phyloP scores from a whole-genome alignment of 345 rosid species.

The Eucalyptus erythrocorys region DNA sequence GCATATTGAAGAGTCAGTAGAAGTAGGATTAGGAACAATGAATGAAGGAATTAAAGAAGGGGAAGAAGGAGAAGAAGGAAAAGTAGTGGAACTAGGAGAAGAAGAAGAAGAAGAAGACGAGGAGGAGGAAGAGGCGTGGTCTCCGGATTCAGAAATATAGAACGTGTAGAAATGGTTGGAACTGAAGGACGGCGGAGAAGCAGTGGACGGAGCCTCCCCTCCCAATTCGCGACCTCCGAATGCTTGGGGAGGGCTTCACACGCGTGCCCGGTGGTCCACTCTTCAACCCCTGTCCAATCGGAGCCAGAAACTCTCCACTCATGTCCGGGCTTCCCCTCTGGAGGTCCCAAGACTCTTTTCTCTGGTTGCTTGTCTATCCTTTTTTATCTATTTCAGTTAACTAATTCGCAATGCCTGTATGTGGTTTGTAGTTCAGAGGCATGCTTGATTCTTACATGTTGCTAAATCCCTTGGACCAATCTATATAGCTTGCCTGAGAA shows the following conservation, averaged over 20 bases:
- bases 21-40: not conserved
- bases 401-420: not conserved
- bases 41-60: not conserved
- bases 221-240: conserved; percentile 47
- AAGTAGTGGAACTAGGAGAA: not conserved
- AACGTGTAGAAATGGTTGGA: conserved; percentile 76
- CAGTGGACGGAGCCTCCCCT: conserved; percentile 32
- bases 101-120: conserved; percentile 33
- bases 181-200: conserved; percentile 25
- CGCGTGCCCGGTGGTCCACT: conserved; percentile 34
- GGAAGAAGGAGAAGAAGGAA: conserved; percentile 6
- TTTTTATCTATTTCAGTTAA: not conserved
- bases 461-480: no score
- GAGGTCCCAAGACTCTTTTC: conserved; percentile 26
- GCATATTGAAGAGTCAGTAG: not conserved
- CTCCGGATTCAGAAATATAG: conserved; percentile 70
- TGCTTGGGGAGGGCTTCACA: not conserved
- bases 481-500: no score
- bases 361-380: not conserved
- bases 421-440: no score
- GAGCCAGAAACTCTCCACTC: conserved; percentile 61
- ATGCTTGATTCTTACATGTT: no score
- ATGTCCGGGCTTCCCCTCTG: conserved; percentile 37
- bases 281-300: conserved; percentile 59
- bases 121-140: conserved; percentile 59